Conservation (phyloP, 495 filamentous ascomycete species). For the Xylaria longipes region DNA sequence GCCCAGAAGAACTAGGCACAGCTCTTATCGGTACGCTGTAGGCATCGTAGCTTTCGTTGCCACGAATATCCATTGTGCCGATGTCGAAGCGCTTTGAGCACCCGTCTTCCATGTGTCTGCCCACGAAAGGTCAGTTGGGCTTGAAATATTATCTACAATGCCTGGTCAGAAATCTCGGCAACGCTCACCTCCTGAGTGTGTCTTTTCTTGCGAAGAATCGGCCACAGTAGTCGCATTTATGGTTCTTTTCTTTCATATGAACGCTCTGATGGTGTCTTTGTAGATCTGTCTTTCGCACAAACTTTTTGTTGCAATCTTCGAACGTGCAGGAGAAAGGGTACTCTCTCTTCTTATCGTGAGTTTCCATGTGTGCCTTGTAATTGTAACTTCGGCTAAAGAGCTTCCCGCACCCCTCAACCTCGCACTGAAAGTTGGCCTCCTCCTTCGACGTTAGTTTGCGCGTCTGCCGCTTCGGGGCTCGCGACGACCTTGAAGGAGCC, state of each 20-base stretch:
- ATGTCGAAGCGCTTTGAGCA: slow-evolving; percentile 75
- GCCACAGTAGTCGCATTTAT: slow-evolving; percentile 74
- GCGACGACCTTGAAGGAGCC: slow-evolving; percentile 44
- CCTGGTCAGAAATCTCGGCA: not conserved
- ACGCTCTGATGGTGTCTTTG: slow-evolving; percentile 83
- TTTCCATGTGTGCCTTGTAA: slow-evolving; percentile 88
- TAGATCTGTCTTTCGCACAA: slow-evolving; percentile 85
- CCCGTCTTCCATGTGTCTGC: slow-evolving; percentile 80
- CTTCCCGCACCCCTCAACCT: slow-evolving; percentile 72
- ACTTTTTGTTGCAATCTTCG: slow-evolving; percentile 71
- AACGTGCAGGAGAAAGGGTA: slow-evolving; percentile 72
- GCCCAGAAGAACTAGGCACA: slow-evolving; percentile 37
- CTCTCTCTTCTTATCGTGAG: slow-evolving; percentile 77
- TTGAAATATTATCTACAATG: not conserved
- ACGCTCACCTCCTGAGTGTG: slow-evolving; percentile 74
- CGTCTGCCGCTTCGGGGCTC: slow-evolving; percentile 51
- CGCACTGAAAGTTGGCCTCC: slow-evolving; percentile 79
- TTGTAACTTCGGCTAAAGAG: slow-evolving; percentile 90
- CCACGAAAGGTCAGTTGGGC: slow-evolving; percentile 30
- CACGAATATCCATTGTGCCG: slow-evolving; percentile 50
- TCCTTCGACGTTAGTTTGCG: slow-evolving; percentile 71
- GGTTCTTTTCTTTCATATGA: slow-evolving; percentile 75
- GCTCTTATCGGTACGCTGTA: slow-evolving; percentile 36
- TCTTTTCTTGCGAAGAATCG: slow-evolving; percentile 81
- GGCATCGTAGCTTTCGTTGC: slow-evolving; percentile 46